Evolutionary conservation across 1,284 basidiomycete genomes (phyloP), one percentile per base, ranked within the genome.

Genomic region (Ustilago lituana): DNA sequence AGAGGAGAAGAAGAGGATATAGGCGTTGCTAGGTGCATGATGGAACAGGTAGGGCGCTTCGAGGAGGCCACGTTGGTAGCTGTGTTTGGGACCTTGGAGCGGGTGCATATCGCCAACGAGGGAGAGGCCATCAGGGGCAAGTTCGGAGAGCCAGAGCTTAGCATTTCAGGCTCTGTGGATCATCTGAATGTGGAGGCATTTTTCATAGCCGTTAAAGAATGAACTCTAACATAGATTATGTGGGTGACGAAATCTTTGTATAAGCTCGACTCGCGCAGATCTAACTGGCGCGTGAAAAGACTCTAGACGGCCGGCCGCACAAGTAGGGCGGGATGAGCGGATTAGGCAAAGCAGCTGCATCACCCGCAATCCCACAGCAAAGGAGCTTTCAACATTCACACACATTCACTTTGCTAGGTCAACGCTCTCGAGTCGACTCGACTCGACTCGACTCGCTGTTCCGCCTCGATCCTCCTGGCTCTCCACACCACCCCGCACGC

Each of bases 31-130:
- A 4, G 58, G 50, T 2, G 40, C 24, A 36, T 75, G 73, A 45
- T 68, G 60, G 38, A 62, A 48, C 24, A 77, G 64, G 53, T 77
- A 77, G 1, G 75, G 75, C 3, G 73, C 73, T 53, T 77, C 73
- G 38, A 77, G 41, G 5, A 77, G 50, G 20, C 63, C 60, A 27
- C 52, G 24, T 31, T 77, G 75, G 37, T 68, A 75, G 8, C 27
- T 22, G 26, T 66, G 53, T 7, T 49, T 58, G 32, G 73, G 70
- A 4, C 40, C 60, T 47, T 71, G 70, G 4, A 77, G 58, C 1
- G 70, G 64, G 11, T 55, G 47, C 51, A 71, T 69, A 11, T 73
- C 66, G 19, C 63, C 75, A 4, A 55, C 53, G 24, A 77, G 61
- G 1, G 51, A 47, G 12, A 77, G 64, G 2, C 75, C 75, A 29